Base-by-base conservation (phyloP, 2,329 filamentous ascomycete genomes). In the Cladosporium oxysporum region DNA sequence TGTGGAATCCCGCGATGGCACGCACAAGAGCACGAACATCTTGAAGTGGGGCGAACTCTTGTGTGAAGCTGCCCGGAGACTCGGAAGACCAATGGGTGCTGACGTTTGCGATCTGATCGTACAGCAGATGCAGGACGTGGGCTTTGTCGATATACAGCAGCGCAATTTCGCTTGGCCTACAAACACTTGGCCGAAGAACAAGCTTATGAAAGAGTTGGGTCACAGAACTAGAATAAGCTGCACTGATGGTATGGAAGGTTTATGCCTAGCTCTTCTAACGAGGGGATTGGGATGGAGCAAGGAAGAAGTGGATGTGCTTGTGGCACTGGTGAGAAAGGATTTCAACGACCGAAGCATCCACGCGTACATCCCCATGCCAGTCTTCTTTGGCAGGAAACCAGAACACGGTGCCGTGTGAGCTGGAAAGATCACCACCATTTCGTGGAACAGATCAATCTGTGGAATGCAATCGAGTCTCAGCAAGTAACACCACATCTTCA, bases 171-270 rank as follows among this genome's bases (percentile, higher is more conserved):
- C 80, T 72, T 80, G 79, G 76, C 79, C 81, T 7, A 73, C 78
- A 33, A 79, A 78, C 37, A 66, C 75, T 1, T 84, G 83, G 83
- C 77, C 82, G 5, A 80, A 80, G 59, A 81, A 84, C 58, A 76
- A 77, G 1, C 79, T 79, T 59, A 79, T 83, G 77, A 84, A 83
- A 70, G 79, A 82, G 67, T 78, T 84, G 21, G 82, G 83, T 18
- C 74, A 78, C 28, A 82, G 77, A 73, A 81, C 79, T 58, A 71
- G 79, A 66, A 73, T 78, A 58, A 79, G 81, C 62, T 77, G 77
- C 59, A 70, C 78, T 2, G 77, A 81, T 14, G 79, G 78, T 1
- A 67, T 82, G 18, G 78, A 82, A 69, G 79, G 76, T 1, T 80
- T 79, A 65, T 79, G 78, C 59, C 72, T 81, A 64, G 78, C 78